Percentiles rank a stretch among this genome's conserved stretches.
These are phyloP conservation scores for Bauhinia variegata DNA, from an alignment of 306 rosid species.

Conservation along the genomic window DNA sequence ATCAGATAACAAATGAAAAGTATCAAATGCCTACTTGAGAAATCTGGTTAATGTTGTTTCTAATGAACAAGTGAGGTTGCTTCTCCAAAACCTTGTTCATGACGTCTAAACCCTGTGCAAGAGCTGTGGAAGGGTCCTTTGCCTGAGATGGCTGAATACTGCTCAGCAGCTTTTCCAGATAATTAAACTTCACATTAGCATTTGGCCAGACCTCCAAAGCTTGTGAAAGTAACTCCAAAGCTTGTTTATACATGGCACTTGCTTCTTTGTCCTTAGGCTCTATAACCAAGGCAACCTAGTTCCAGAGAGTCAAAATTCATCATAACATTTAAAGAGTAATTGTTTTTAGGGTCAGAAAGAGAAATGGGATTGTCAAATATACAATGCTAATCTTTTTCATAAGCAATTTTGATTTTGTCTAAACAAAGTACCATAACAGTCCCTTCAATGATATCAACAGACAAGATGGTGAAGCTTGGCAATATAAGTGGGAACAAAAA, in stretches of 20 bases:
- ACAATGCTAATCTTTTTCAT: conserved; percentile 19
- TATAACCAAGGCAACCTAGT: conserved; percentile 94
- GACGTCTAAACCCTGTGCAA: conserved; percentile 99
- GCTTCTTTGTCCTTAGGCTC: conserved; percentile 99
- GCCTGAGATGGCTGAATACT: conserved; percentile 97
- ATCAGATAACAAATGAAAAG: conserved; percentile 19
- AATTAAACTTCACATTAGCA: conserved; percentile 95
- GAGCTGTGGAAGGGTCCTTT: conserved; percentile 97
- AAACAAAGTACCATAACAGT: conserved; percentile 17
- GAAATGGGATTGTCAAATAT: conserved; percentile 1
- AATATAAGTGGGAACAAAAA: conserved; percentile 11
- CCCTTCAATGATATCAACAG: not conserved
- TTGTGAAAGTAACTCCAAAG: conserved; percentile 91
- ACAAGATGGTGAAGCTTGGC: conserved; percentile 6
- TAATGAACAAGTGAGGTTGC: conserved; percentile 93
- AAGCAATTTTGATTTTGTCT: conserved; percentile 18
- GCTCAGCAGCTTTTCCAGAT: conserved; percentile 92
- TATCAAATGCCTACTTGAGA: conserved; percentile 79
- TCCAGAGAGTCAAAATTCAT: conserved; percentile 32
- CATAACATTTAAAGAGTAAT: conserved; percentile 25
- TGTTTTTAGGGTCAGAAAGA: no score
- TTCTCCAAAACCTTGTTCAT: conserved; percentile 98
- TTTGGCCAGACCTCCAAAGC: conserved; percentile 99
- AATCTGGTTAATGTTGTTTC: conserved; percentile 91
- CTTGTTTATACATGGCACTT: conserved; percentile 91